These are phyloP conservation scores for Nitzschia sp. DNA, from an alignment of 108 stramenopile species.

Conservation along the genomic window DNA sequence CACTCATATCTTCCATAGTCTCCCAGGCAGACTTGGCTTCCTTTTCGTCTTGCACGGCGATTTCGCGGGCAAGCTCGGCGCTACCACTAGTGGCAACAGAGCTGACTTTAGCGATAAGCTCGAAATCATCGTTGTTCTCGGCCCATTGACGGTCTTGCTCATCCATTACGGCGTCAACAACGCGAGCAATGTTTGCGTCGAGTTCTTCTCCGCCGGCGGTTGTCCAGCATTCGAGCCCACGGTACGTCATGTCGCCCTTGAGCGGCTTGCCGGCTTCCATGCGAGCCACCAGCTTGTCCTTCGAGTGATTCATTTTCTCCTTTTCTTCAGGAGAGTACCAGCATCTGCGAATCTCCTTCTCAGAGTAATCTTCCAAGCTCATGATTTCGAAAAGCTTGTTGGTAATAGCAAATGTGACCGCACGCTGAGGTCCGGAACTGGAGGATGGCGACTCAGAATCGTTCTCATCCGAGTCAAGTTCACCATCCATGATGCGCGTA, in stretches of 20 bases:
- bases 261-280: conserved; percentile 15
- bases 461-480: conserved; percentile 3
- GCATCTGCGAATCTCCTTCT: conserved; percentile 20
- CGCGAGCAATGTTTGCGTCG: conserved; percentile 17
- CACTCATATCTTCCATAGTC: not conserved
- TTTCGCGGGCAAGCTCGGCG: conserved; percentile 11
- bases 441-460: not conserved
- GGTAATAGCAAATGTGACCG: conserved; percentile 2
- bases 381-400: conserved; percentile 3
- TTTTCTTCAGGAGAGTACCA: conserved; percentile 36
- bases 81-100: conserved; percentile 12
- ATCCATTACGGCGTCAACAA: conserved; percentile 35
- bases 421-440: conserved; percentile 6
- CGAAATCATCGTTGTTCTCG: conserved; percentile 18
- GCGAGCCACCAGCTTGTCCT: conserved; percentile 26
- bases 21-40: conserved; percentile 25
- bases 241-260: conserved; percentile 29
- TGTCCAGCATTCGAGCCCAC: conserved; percentile 41
- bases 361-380: conserved; percentile 15
- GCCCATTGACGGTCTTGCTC: conserved; percentile 43
- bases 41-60: conserved; percentile 22
- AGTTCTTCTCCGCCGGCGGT: conserved; percentile 19
- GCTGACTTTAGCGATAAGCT: conserved; percentile 10
- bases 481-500: not conserved
- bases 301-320: conserved; percentile 26